phyloP scores from a whole-genome alignment of 768 basidiomycete genomes.

The Leucocoprinus sp. region DNA sequence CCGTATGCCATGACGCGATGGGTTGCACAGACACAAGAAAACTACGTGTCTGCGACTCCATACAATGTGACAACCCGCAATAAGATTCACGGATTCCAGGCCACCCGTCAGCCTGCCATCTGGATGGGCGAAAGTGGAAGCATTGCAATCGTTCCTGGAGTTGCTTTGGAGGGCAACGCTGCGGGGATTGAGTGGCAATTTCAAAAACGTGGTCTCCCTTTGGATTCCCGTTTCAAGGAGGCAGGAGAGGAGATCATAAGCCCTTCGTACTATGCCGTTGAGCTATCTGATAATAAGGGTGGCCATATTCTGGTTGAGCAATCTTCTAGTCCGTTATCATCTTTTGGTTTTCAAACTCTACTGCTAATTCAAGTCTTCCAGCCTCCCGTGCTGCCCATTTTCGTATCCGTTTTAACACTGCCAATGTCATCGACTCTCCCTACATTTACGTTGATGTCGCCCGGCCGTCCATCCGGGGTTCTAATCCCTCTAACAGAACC shows the following conservation, averaged over 20 bases:
- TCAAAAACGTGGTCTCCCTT: not conserved
- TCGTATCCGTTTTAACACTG: constrained; percentile 51
- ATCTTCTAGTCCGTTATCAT: constrained; percentile 62
- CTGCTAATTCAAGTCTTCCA: constrained; percentile 20
- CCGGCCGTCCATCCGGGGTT: constrained; percentile 53
- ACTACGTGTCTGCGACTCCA: constrained; percentile 65
- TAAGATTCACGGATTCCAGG: constrained; percentile 58
- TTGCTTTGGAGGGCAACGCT: constrained; percentile 15
- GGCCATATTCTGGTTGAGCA: constrained; percentile 48
- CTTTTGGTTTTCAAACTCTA: not conserved
- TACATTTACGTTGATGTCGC: constrained; percentile 65
- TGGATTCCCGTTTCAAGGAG: constrained; percentile 45
- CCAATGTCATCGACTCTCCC: constrained; percentile 24
- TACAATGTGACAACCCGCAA: constrained; percentile 51
- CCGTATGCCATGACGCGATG: constrained; percentile 84
- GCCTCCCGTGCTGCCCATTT: constrained; percentile 73
- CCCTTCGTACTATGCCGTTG: constrained; percentile 49
- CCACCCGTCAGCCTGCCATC: constrained; percentile 77
- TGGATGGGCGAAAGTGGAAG: constrained; percentile 82
- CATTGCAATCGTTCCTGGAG: constrained; percentile 51
- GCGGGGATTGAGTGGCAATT: not conserved
- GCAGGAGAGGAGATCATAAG: constrained; percentile 46
- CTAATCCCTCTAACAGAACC: constrained; percentile 36
- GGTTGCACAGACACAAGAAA: constrained; percentile 70
- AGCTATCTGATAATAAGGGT: constrained; percentile 43